Base-by-base conservation (phyloP, 2,329 filamentous ascomycete species). In the Penicillium occitanis region DNA sequence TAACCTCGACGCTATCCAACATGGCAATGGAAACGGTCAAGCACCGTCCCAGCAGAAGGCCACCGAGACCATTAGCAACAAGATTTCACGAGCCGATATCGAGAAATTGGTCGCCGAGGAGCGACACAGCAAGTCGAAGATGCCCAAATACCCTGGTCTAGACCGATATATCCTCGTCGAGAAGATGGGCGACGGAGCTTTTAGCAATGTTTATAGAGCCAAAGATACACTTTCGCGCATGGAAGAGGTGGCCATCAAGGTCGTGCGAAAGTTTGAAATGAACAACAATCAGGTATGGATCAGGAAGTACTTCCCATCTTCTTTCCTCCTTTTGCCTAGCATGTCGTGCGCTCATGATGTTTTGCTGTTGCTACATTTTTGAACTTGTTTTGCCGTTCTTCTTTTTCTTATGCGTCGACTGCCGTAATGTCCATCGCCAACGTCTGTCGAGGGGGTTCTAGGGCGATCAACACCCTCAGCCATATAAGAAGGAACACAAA, bases 151-250 rank as follows among this genome's bases (percentile, higher is more conserved):
- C 73, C 91, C 92, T 0, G 92, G 92, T 44, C 82, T 96, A 46
- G 92, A 96, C 72, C 84, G 93, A 74, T 99, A 91, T 90, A 87
- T 90, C 63, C 83, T 97, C 40, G 67, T 95, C 62, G 93, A 97
- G 81, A 98, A 98, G 86, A 99, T 99, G 94, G 95, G 95, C 70
- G 95, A 98, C 72, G 95, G 95, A 68, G 95, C 95, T 68, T 99
- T 99, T 85, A 98, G 94, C 83, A 98, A 98, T 75, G 95, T 99
- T 70, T 99, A 98, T 80, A 89, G 92, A 46, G 95, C 95, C 44
- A 87, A 85, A 71, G 95, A 99, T 77, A 84, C 79, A 55, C 85
- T 88, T 5, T 90, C 91, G 48, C 84, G 89, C 69, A 86, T 87
- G 69, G 88, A 87, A 70, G 90, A 98, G 76, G 93, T 95, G 40